These are phyloP conservation scores for Fusarium sp. DNA, from an alignment of 2,329 filamentous ascomycete species.

Conservation along the genomic window DNA sequence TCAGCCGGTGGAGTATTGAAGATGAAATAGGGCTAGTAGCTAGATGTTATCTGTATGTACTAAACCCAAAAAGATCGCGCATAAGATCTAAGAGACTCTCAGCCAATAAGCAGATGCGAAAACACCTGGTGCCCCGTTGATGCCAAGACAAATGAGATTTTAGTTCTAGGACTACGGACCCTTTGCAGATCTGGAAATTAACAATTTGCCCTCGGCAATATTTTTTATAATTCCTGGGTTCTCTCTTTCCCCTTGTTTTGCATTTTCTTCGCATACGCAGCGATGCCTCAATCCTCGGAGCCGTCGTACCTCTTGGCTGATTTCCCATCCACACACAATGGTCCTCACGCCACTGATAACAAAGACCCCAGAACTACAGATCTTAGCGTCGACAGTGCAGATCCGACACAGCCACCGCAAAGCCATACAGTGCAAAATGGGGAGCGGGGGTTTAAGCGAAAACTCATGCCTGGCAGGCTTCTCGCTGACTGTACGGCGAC, in stretches of 20 bases:
- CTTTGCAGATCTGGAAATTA: background rate
- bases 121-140: too few species aligned
- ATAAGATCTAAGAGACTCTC: too few species aligned
- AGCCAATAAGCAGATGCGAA: too few species aligned
- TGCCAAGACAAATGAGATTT: background rate
- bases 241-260: too few species aligned
- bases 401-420: background rate
- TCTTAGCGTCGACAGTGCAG: background rate
- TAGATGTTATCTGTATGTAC: too few species aligned
- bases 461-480: background rate
- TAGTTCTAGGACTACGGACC: background rate
- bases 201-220: background rate
- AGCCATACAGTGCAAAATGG: background rate
- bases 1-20: too few species aligned
- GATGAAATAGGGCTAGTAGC: too few species aligned
- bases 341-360: background rate
- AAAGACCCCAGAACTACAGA: background rate
- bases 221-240: too few species aligned
- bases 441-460: background rate
- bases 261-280: too few species aligned
- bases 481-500: background rate
- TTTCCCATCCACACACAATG: background rate
- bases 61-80: too few species aligned
- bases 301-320: background rate
- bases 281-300: background rate